Percentiles rank a stretch among this genome's conserved stretches.
phyloP scores from a whole-genome alignment of 306 rosid species.

The Trifolium fragiferum region DNA sequence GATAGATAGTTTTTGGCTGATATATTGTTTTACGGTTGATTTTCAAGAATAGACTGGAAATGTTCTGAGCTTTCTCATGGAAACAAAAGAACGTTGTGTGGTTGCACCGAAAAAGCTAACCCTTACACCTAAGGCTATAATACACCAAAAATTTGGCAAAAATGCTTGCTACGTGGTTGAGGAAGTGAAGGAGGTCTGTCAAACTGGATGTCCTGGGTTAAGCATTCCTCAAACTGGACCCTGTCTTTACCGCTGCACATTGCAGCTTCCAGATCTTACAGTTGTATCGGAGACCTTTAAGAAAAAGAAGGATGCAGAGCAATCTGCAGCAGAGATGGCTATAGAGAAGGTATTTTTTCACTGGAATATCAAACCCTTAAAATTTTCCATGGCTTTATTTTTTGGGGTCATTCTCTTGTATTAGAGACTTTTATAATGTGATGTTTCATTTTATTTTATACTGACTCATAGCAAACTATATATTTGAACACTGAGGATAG shows the following conservation, averaged over 20 bases:
- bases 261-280: slow-evolving; percentile 81
- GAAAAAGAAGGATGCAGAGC: slow-evolving; percentile 96
- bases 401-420: not conserved
- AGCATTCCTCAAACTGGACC: slow-evolving; percentile 65
- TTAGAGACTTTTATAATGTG: slow-evolving; percentile 16
- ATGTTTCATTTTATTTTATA: not conserved
- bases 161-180: slow-evolving; percentile 65
- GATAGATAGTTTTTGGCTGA: slow-evolving; percentile 7
- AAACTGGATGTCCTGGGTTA: slow-evolving; percentile 76
- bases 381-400: not conserved
- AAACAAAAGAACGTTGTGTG: slow-evolving; percentile 43
- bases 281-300: slow-evolving; percentile 71
- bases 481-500: slow-evolving; percentile 18
- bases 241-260: slow-evolving; percentile 70
- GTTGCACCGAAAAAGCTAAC: slow-evolving; percentile 44
- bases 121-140: slow-evolving; percentile 76
- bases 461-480: slow-evolving; percentile 5
- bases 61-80: slow-evolving; percentile 57
- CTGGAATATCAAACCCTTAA: slow-evolving; percentile 7
- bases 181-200: slow-evolving; percentile 68
- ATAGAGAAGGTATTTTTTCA: slow-evolving; percentile 65
- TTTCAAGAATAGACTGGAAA: slow-evolving; percentile 37
- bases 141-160: slow-evolving; percentile 67
- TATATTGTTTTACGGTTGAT: slow-evolving; percentile 8
- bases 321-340: slow-evolving; percentile 89